Evolutionary conservation across 2,329 filamentous ascomycete genomes (phyloP).

Genomic region (Alternaria gaisen): DNA sequence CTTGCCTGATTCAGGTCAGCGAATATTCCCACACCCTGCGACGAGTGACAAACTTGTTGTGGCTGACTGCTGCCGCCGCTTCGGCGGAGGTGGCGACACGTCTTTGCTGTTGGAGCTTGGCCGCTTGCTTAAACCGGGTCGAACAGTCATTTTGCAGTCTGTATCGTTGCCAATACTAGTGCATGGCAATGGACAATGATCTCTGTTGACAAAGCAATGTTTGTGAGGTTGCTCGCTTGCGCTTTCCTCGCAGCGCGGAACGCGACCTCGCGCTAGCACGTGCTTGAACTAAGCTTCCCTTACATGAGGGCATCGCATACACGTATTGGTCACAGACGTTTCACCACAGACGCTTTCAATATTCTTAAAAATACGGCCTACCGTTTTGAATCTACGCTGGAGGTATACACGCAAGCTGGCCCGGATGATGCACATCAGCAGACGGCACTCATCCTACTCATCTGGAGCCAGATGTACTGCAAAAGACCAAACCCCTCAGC

Average conservation of each 20-base stretch:
- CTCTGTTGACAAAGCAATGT: slow-evolving; percentile 10
- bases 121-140: slow-evolving; percentile 44
- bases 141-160: slow-evolving; percentile 28
- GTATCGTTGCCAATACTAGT: not conserved
- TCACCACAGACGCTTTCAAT: not conserved
- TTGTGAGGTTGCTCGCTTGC: slow-evolving; percentile 19
- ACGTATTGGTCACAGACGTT: not conserved
- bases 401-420: not conserved
- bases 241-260: slow-evolving; percentile 26
- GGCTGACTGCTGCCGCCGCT: slow-evolving; percentile 63
- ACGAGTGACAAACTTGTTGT: slow-evolving; percentile 60
- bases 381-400: not conserved
- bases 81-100: slow-evolving; percentile 67
- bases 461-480: not conserved
- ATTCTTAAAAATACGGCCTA: not conserved
- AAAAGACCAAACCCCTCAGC: not conserved
- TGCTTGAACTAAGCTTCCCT: slow-evolving; percentile 20
- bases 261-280: slow-evolving; percentile 46
- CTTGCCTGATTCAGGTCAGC: slow-evolving; percentile 60
- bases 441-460: not conserved
- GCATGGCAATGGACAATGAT: slow-evolving; percentile 6
- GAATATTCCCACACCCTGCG: not conserved
- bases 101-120: slow-evolving; percentile 51
- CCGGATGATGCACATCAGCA: not conserved
- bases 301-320: not conserved